Conservation (phyloP, 805 yeast species). For the Metschnikowia gruessii region DNA sequence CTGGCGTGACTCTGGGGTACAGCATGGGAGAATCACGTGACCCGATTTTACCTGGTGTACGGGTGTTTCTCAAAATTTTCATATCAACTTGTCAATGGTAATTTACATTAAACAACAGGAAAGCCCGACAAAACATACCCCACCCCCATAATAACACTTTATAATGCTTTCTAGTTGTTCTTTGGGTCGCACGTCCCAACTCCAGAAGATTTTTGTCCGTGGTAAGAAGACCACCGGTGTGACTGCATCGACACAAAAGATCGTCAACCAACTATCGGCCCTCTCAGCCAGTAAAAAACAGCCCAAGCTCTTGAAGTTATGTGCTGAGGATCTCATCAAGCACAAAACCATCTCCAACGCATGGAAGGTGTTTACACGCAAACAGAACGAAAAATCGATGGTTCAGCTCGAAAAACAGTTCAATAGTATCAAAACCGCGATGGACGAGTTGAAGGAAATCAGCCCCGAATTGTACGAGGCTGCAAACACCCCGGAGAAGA, state of each 20-base stretch:
- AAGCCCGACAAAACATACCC: neutral
- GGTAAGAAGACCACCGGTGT: conserved; percentile 31
- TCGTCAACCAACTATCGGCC: conserved; percentile 66
- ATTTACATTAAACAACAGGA: neutral
- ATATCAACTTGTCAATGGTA: too few species aligned
- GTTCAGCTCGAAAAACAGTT: conserved; percentile 57
- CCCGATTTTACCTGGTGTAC: neutral
- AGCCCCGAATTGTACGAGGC: conserved; percentile 55
- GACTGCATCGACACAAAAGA: conserved; percentile 40
- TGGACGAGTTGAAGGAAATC: conserved; percentile 58
- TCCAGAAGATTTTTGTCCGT: conserved; percentile 25
- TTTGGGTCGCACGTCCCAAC: neutral
- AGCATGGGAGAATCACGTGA: neutral
- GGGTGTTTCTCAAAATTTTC: conserved; percentile 1
- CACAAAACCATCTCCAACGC: conserved; percentile 81
- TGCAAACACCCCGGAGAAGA: conserved; percentile 57
- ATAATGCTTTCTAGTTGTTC: conserved; percentile 7
- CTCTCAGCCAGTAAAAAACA: conserved; percentile 83
- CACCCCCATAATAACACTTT: too few species aligned
- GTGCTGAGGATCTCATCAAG: conserved; percentile 78
- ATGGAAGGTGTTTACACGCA: conserved; percentile 65
- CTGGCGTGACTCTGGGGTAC: conserved; percentile 2
- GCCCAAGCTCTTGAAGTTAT: conserved; percentile 74
- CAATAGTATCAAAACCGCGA: conserved; percentile 62
- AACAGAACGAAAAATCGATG: conserved; percentile 42